Evolutionary conservation across 2,329 filamentous ascomycete species (phyloP), one percentile per base, ranked within the genome.

Genomic region (Alternaria dauci): DNA sequence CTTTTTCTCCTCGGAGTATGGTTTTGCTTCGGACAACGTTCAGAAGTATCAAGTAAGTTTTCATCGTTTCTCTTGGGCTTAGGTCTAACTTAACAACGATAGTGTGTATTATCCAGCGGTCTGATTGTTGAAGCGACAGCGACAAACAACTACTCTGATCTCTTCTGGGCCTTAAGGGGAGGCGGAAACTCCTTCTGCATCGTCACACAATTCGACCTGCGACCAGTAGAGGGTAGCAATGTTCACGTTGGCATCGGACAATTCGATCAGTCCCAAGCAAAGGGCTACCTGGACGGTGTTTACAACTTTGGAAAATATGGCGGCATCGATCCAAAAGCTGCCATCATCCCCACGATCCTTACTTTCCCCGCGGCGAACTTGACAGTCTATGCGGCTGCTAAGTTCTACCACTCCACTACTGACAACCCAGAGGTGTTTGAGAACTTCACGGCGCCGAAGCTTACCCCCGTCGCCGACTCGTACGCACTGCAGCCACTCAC

Each of bases 151-250:
- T 69, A 76, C 52, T 65, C 72, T 5, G 74, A 77, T 52, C 67
- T 77, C 7, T 77, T 70, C 60, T 78, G 73, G 74, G 73, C 74
- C 1, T 59, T 77, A 16, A 59, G 67, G 25, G 73, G 74, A 9
- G 71, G 71, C 20, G 67, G 71, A 8, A 71, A 68, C 38, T 73
- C 71, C 7, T 74, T 73, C 39, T 63, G 61, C 26, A 59, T 70
- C 20, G 61, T 70, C 1, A 71, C 68, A n/a, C 43, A 59, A 23
- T 69, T 71, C 23, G 63, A 68, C 16, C 25, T 71, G 18, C 55
- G 63, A 25, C 60, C 39, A 16, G 56, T 38, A 26, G 62, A 53
- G 34, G 55, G 55, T 14, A 58, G 50, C 26, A 16, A 53, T 16
- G 65, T 69, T 2, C 62, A 61, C 26, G 55, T 66, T 41, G 66